Conservation (phyloP, 2,329 filamentous ascomycete genomes). For the Diaporthe velutina region DNA sequence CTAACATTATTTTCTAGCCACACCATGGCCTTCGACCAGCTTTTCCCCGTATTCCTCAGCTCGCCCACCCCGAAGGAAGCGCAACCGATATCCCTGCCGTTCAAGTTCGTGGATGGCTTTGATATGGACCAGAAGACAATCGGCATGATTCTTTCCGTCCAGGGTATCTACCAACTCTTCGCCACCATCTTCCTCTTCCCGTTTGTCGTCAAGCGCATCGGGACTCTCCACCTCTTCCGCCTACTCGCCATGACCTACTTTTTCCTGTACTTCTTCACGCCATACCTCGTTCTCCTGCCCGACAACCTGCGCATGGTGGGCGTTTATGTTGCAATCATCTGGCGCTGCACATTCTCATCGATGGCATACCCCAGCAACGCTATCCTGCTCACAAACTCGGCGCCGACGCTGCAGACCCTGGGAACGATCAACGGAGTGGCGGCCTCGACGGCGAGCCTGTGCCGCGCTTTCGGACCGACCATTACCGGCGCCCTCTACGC, state of each 20-base stretch:
- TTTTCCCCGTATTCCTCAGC: constrained; percentile 92
- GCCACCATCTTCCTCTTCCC: constrained; percentile 90
- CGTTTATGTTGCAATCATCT: constrained; percentile 83
- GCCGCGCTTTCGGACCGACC: constrained; percentile 88
- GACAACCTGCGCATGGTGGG: constrained; percentile 77
- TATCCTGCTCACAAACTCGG: constrained; percentile 90
- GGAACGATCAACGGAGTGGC: constrained; percentile 95
- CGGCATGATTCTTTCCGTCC: constrained; percentile 87
- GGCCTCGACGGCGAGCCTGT: constrained; percentile 90
- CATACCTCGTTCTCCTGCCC: constrained; percentile 90
- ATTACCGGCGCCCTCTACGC: constrained; percentile 89
- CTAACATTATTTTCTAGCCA: constrained; percentile 71
- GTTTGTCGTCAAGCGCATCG: constrained; percentile 79
- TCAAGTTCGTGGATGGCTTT: constrained; percentile 91
- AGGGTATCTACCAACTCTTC: constrained; percentile 90
- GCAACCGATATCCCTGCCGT: constrained; percentile 75
- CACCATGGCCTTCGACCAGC: constrained; percentile 95
- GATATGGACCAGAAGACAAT: constrained; percentile 86
- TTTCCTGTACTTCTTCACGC: constrained; percentile 85
- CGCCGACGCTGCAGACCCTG: constrained; percentile 85
- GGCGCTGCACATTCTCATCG: constrained; percentile 94
- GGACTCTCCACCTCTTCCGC: constrained; percentile 85
- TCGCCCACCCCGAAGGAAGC: constrained; percentile 66
- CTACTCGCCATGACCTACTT: constrained; percentile 87
- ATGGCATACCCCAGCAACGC: constrained; percentile 92